phyloP scores from a whole-genome alignment of 2,329 filamentous ascomycete genomes.

The Chrysoporthe puriensis region DNA sequence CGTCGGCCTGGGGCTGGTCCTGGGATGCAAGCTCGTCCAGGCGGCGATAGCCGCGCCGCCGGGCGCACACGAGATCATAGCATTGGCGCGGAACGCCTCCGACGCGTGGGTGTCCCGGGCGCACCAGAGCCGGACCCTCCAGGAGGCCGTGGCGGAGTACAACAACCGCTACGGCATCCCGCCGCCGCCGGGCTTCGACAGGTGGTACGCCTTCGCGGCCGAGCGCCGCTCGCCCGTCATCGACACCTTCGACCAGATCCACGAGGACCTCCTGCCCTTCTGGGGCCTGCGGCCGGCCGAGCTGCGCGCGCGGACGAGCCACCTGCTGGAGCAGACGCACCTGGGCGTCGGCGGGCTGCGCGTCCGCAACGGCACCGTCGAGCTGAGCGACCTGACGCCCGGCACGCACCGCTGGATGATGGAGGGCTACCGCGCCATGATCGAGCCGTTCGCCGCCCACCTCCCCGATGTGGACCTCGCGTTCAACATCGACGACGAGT shows the following conservation, averaged over 20 bases:
- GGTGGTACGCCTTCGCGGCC: constrained; percentile 61
- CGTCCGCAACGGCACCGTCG: constrained; percentile 37
- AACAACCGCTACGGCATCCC: constrained; percentile 64
- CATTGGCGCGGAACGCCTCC: not conserved
- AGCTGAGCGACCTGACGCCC: constrained; percentile 38
- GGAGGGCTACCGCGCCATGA: constrained; percentile 42
- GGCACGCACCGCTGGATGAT: constrained; percentile 44
- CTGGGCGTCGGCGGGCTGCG: constrained; percentile 40
- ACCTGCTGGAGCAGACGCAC: constrained; percentile 37
- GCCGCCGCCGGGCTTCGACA: constrained; percentile 80
- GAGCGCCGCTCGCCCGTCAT: constrained; percentile 67
- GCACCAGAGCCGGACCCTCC: constrained; percentile 50
- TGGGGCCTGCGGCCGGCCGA: constrained; percentile 66
- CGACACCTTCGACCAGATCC: constrained; percentile 72
- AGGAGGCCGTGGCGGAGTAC: constrained; percentile 68
- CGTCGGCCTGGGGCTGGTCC: not conserved
- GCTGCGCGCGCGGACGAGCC: constrained; percentile 56
- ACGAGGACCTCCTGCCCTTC: constrained; percentile 68
- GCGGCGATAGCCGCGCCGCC: not conserved
- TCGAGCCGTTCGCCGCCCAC: constrained; percentile 46
- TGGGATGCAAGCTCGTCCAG: not conserved
- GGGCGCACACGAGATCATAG: not conserved
- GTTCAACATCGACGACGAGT: constrained; percentile 55
- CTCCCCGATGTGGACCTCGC: constrained; percentile 58
- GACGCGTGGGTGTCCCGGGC: not conserved